Conservation (phyloP, 164 flowering plant genomes). For the Magnolia sinica region DNA sequence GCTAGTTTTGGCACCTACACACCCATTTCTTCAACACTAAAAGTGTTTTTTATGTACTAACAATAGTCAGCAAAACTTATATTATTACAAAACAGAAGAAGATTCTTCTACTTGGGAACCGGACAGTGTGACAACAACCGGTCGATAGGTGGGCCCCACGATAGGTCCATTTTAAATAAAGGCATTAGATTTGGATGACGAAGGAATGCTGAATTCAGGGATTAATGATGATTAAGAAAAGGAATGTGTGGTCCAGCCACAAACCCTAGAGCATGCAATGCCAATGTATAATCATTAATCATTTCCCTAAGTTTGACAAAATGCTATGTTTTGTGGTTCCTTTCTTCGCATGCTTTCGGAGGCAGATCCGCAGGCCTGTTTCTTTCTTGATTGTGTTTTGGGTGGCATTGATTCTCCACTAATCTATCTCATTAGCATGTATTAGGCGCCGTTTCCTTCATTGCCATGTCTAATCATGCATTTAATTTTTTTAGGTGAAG, state of each 20-base stretch:
- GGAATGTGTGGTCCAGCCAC: not conserved
- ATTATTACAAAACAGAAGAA: not conserved
- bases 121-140: constrained; percentile 6
- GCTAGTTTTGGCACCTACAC: too few species aligned
- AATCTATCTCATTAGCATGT: not conserved
- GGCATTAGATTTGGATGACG: not conserved
- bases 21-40: too few species aligned
- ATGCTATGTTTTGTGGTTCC: not conserved
- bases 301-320: constrained; percentile 6
- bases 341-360: not conserved
- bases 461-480: too few species aligned
- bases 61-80: too few species aligned
- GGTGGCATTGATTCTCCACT: not conserved
- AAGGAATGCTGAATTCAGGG: not conserved
- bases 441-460: not conserved
- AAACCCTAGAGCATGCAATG: not conserved
- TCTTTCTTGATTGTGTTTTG: constrained; percentile 3
- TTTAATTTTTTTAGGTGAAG: too few species aligned
- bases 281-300: not conserved
- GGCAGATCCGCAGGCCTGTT: constrained; percentile 4
- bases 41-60: too few species aligned
- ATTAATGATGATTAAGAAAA: constrained; percentile 10
- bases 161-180: not conserved
- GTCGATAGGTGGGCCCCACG: not conserved
- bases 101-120: not conserved